Base-by-base conservation (phyloP, 2,329 filamentous ascomycete genomes). In the Penicillium sp. region DNA sequence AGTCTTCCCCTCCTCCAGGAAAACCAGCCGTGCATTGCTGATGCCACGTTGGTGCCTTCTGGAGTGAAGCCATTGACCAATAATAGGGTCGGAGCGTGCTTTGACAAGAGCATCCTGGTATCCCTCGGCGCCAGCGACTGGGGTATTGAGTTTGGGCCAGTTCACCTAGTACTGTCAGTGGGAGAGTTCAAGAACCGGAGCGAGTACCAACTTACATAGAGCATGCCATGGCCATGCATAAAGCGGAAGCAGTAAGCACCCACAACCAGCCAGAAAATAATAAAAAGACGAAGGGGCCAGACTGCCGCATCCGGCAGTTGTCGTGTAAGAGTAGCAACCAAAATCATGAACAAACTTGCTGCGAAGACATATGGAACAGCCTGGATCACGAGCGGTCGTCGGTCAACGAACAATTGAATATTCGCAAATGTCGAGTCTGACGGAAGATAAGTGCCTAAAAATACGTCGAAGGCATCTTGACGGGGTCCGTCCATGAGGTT, bases 1-100 rank as follows among this genome's bases (percentile, higher is more conserved):
- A 79, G 96, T 98, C 78, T 98, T 98, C 37, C 93, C 93, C 69
- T 98, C 93, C 66, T 98, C 93, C 39, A 94, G 80, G 54, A 85
- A 93, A 20, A 87, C 78, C 54, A 94, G 83, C 47, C 87, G 77
- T 29, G 85, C 84, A 51, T 86, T 87, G 69, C 88, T 95, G 47
- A 87, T 78, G 2, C 89, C 88, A 11, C 90, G 77, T 67, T 94
- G 87, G 60, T 94, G 89, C 46, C 69, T 72, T 18, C 78, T 74
- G 5, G 58, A 50, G 21, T 67, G 62, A 15, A 94, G 77, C 46
- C 94, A 78, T 10, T 79, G 71, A 3, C 93, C 93, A 33, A 97
- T 77, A 13, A 98, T 65, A 43, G 82, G 79, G 60, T 94, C 87
- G 60, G 93, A 89, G 50, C 83, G 77, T 9, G 90, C 89, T 61